Evolutionary conservation across 148 eudicot species (phyloP).

Genomic region (Suaeda aralocaspica): DNA sequence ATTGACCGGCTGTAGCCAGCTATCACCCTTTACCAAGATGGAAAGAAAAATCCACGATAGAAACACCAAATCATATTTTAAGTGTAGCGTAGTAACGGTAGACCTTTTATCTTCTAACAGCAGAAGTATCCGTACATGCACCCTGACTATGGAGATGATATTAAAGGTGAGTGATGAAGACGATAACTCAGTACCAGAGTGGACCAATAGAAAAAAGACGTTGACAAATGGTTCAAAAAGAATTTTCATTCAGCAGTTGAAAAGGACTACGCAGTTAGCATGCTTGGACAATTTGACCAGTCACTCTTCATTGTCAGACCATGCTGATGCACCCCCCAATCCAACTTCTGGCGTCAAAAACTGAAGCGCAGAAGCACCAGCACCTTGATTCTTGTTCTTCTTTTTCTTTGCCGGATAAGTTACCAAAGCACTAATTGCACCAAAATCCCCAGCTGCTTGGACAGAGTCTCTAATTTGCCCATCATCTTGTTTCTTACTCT

Average conservation of each 20-base stretch:
- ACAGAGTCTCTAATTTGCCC: conserved; percentile 13
- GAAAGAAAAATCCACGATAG: background rate
- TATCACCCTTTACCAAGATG: no score
- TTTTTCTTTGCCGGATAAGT: conserved; percentile 42
- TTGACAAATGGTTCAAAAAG: background rate
- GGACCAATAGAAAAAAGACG: background rate
- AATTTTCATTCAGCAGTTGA: background rate
- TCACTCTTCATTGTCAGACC: conserved; percentile 41
- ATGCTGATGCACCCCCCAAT: conserved; percentile 76
- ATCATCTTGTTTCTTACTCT: conserved; percentile 20
- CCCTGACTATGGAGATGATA: background rate
- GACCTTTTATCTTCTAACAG: background rate
- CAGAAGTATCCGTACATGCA: background rate
- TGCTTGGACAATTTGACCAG: background rate
- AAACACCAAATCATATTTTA: background rate
- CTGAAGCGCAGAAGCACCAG: conserved; percentile 32
- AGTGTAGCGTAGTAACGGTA: background rate
- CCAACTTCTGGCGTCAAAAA: conserved; percentile 53
- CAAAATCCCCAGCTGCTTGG: conserved; percentile 22
- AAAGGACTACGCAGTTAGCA: background rate
- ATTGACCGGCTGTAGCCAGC: no score
- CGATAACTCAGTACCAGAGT: background rate
- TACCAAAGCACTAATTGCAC: conserved; percentile 36
- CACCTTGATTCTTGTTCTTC: conserved; percentile 42
- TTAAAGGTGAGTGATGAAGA: background rate